Conservation (phyloP, 2,329 filamentous ascomycete species). For the Colletotrichum trifolii region DNA sequence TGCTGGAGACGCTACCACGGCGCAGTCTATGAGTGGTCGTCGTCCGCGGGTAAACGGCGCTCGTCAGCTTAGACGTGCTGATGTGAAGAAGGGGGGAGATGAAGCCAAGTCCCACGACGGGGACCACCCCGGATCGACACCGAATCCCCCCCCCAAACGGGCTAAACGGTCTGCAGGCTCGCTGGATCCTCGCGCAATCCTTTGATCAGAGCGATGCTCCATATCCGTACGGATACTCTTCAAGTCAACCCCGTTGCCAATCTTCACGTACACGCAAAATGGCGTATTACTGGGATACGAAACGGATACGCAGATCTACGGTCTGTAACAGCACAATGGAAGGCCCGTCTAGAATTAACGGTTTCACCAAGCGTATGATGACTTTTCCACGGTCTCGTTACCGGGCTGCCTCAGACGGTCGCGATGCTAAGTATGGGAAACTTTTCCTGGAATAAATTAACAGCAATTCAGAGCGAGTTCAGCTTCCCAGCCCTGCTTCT, state of each 20-base stretch:
- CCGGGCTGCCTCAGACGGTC: neutral
- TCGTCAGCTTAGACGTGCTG: neutral
- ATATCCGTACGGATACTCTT: too few species aligned
- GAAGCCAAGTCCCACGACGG: conserved; percentile 11
- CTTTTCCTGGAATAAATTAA: conserved; percentile 4
- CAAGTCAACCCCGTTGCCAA: too few species aligned
- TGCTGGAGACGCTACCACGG: neutral
- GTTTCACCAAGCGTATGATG: too few species aligned
- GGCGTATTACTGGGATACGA: neutral
- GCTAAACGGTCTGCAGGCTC: neutral
- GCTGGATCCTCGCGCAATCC: neutral
- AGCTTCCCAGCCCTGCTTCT: too few species aligned
- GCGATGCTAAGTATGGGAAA: neutral
- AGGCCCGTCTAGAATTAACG: too few species aligned
- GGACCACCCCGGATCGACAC: conserved; percentile 15
- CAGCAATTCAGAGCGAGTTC: too few species aligned
- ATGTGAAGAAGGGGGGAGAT: neutral
- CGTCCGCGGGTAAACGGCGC: neutral
- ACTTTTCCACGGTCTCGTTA: neutral
- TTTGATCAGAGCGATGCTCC: conserved; percentile 14
- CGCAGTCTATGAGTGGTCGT: neutral
- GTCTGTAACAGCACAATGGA: too few species aligned
- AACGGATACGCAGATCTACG: too few species aligned
- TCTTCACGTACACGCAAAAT: neutral
- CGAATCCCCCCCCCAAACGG: neutral